Percentiles rank a stretch among this genome's conserved stretches.
These are phyloP conservation scores for Monosporascus sp. DNA, from an alignment of 2,329 filamentous ascomycete species.

Conservation along the genomic window DNA sequence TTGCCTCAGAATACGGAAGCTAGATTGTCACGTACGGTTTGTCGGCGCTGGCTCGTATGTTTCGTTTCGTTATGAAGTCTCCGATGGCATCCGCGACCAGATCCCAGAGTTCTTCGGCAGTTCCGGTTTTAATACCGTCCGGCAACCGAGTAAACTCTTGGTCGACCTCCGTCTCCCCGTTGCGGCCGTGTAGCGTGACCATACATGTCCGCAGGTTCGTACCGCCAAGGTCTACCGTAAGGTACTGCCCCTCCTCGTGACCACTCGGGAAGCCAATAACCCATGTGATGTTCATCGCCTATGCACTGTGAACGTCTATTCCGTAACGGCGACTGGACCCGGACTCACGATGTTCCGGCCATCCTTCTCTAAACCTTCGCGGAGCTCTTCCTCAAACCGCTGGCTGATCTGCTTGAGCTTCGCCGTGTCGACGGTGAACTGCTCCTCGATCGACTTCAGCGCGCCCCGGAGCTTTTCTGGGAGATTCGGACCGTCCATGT, in stretches of 20 bases:
- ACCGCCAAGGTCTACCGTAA: conserved; percentile 68
- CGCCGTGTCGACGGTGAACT: conserved; percentile 57
- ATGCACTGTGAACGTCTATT: not conserved
- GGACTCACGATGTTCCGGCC: conserved; percentile 12
- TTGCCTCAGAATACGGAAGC: too few species aligned
- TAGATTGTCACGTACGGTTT: too few species aligned
- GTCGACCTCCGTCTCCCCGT: conserved; percentile 55
- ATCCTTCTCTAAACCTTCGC: conserved; percentile 1
- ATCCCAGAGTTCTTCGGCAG: conserved; percentile 61
- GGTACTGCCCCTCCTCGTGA: conserved; percentile 53
- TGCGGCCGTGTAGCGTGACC: conserved; percentile 54
- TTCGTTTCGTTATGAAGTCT: too few species aligned
- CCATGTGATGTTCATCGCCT: conserved; percentile 5
- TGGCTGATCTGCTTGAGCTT: conserved; percentile 64
- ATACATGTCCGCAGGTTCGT: conserved; percentile 69
- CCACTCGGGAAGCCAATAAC: conserved; percentile 1
- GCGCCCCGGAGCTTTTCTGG: too few species aligned
- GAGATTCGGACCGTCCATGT: too few species aligned
- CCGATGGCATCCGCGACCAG: conserved; percentile 15
- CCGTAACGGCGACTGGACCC: not conserved
- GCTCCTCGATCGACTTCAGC: conserved; percentile 39
- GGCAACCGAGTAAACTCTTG: conserved; percentile 68
- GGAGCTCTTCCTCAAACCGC: conserved; percentile 29
- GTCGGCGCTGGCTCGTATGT: too few species aligned
- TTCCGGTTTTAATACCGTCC: conserved; percentile 59